Conservation (phyloP, 2,329 filamentous ascomycete genomes). For the Fusarium siculi region DNA sequence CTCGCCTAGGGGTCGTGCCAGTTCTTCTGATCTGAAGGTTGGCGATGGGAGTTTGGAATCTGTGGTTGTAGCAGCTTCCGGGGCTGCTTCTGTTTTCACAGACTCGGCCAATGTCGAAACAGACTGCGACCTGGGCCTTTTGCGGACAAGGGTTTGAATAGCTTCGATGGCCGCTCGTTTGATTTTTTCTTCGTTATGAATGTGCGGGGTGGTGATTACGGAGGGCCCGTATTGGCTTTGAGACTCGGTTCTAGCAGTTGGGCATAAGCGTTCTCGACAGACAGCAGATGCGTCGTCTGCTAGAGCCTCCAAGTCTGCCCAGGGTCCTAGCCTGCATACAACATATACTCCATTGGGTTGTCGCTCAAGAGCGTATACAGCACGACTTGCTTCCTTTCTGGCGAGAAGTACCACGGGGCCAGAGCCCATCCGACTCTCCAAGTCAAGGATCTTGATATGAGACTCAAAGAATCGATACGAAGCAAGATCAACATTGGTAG, state of each 20-base stretch:
- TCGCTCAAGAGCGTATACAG: slow-evolving; percentile 72
- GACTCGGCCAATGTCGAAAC: slow-evolving; percentile 50
- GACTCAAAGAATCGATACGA: slow-evolving; percentile 69
- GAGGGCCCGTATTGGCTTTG: slow-evolving; percentile 31
- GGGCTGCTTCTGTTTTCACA: slow-evolving; percentile 26
- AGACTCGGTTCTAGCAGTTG: slow-evolving; percentile 26
- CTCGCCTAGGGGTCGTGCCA: background rate
- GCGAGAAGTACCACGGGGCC: slow-evolving; percentile 69
- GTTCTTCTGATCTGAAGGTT: slow-evolving; percentile 29
- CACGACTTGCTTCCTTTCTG: slow-evolving; percentile 64
- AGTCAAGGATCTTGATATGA: slow-evolving; percentile 70
- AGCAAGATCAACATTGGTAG: slow-evolving; percentile 61
- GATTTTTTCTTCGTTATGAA: slow-evolving; percentile 63
- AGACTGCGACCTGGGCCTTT: slow-evolving; percentile 58
- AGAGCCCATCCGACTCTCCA: slow-evolving; percentile 68
- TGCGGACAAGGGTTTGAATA: slow-evolving; percentile 70
- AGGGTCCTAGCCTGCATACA: slow-evolving; percentile 73
- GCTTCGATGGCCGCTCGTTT: slow-evolving; percentile 71
- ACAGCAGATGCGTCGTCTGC: slow-evolving; percentile 58
- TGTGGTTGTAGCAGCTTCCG: slow-evolving; percentile 17
- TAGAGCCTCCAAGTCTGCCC: slow-evolving; percentile 70
- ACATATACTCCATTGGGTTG: slow-evolving; percentile 71
- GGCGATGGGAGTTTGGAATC: slow-evolving; percentile 39
- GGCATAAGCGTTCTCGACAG: slow-evolving; percentile 46
- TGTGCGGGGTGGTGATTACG: slow-evolving; percentile 55